A percentile compares a stretch with the other conserved stretches of the same genome.
Evolutionary conservation across 2,329 filamentous ascomycete genomes (phyloP).

Genomic region (Fusarium sp.): DNA sequence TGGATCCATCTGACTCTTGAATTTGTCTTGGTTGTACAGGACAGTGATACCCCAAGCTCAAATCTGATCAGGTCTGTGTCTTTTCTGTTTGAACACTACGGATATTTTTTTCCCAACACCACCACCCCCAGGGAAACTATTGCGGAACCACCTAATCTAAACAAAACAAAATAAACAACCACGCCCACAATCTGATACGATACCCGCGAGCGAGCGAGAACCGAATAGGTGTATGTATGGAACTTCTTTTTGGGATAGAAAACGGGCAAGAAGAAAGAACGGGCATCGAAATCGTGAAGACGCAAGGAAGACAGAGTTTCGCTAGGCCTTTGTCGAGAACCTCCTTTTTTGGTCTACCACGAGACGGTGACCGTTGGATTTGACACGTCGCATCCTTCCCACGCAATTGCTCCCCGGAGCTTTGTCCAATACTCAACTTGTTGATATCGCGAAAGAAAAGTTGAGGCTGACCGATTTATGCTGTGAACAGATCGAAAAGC

Average conservation of each 20-base stretch:
- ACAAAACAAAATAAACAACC: slow-evolving; percentile 22
- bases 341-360: not conserved
- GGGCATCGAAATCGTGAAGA: not conserved
- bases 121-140: not conserved
- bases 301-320: not conserved
- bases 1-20: slow-evolving; percentile 9
- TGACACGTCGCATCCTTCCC: slow-evolving; percentile 7
- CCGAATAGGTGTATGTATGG: slow-evolving; percentile 22
- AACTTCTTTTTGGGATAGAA: not conserved
- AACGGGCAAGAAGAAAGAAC: not conserved
- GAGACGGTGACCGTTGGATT: not conserved
- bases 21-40: not conserved
- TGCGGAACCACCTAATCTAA: slow-evolving; percentile 18
- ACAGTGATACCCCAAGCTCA: not conserved
- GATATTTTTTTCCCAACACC: not conserved
- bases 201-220: slow-evolving; percentile 11
- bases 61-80: not conserved
- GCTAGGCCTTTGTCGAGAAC: slow-evolving; percentile 3
- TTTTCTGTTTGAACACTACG: slow-evolving; percentile 5
- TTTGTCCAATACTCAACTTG: not conserved
- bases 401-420: not conserved
- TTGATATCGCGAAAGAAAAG: slow-evolving; percentile 8
- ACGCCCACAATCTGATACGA: slow-evolving; percentile 2
- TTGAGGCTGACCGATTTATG: slow-evolving; percentile 22
- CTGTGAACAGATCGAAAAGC: slow-evolving; percentile 19